phyloP scores from a whole-genome alignment of 371 early-diverging fungal genomes.

The Mucor velutinosus region DNA sequence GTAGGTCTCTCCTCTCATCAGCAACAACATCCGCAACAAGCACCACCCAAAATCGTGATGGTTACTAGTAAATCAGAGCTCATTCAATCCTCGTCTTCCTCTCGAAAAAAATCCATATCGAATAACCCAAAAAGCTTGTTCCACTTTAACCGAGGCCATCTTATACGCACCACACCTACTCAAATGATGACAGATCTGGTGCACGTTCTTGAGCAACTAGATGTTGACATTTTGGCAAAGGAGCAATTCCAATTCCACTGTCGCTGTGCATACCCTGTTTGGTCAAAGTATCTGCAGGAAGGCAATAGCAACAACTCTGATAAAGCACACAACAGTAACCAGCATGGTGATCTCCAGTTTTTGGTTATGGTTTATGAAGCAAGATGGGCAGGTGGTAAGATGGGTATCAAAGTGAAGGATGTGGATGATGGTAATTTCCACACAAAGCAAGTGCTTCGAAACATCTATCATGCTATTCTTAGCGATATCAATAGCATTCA shows the following conservation, averaged over 20 bases:
- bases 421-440: constrained; percentile 13
- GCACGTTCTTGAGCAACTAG: constrained; percentile 19
- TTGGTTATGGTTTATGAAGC: constrained; percentile 30
- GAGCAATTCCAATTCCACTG: constrained; percentile 2
- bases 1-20: not conserved
- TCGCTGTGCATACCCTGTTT: not conserved
- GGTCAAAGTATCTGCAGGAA: constrained; percentile 1
- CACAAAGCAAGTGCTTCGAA: not conserved
- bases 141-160: constrained; percentile 37
- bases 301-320: not conserved
- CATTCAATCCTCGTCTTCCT: not conserved
- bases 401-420: constrained; percentile 27
- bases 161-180: constrained; percentile 31
- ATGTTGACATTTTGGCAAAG: constrained; percentile 12
- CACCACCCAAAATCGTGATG: not conserved
- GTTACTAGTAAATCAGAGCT: constrained; percentile 16
- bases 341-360: constrained; percentile 7
- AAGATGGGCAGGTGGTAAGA: constrained; percentile 33
- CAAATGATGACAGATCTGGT: constrained; percentile 34
- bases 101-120: not conserved
- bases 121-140: constrained; percentile 35
- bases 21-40: not conserved
- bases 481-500: constrained; percentile 1
- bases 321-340: not conserved
- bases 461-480: constrained; percentile 24